Conservation (phyloP, 768 basidiomycete genomes). For the Collybiopsis luxurians region DNA sequence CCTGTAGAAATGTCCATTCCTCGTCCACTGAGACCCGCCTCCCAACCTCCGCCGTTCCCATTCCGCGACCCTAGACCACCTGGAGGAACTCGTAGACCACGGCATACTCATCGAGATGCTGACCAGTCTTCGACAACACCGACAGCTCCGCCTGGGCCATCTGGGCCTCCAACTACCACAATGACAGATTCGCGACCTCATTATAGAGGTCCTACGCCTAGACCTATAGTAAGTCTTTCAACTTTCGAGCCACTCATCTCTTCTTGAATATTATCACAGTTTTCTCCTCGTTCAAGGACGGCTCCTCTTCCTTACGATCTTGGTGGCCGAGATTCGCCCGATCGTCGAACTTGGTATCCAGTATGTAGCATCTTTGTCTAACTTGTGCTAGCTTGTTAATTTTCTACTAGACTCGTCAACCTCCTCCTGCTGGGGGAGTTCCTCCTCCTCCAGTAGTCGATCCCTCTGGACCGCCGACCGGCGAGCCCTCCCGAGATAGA, state of each 20-base stretch:
- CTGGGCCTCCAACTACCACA: neutral
- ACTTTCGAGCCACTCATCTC: neutral
- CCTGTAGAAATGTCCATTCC: too few species aligned
- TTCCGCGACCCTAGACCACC: neutral
- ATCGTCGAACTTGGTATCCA: slow-evolving; percentile 3
- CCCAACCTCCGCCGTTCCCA: neutral
- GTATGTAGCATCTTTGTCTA: neutral
- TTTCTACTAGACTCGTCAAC: neutral
- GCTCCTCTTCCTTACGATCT: slow-evolving; percentile 5
- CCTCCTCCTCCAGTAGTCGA: slow-evolving; percentile 24
- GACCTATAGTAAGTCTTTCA: neutral
- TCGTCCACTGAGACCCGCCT: too few species aligned
- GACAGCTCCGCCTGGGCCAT: neutral
- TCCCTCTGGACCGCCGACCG: slow-evolving; percentile 7
- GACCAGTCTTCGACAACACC: neutral
- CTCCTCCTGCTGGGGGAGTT: slow-evolving; percentile 13
- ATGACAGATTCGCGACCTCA: too few species aligned
- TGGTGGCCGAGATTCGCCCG: neutral
- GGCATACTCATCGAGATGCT: neutral
- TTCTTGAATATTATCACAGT: neutral
- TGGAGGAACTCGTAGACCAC: neutral
- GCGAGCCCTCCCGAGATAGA: slow-evolving; percentile 25
- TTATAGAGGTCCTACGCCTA: neutral
- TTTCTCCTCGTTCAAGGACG: slow-evolving; percentile 3
- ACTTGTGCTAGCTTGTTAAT: neutral